Conservation (phyloP, 2,329 filamentous ascomycete genomes). For the Zymoseptoria pseudotritici region DNA sequence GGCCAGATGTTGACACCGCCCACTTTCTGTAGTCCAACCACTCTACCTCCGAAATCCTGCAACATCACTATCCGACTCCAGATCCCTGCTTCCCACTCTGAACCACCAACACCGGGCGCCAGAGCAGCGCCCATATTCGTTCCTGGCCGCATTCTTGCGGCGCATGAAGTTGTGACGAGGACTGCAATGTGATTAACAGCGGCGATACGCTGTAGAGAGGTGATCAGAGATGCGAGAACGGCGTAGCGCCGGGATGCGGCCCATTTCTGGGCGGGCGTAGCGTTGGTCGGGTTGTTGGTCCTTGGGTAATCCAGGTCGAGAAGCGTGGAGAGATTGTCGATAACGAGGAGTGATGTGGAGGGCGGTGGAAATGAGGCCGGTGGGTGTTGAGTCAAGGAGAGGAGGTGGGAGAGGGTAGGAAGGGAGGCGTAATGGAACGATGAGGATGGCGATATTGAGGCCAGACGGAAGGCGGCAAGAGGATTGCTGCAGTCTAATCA, state of each 20-base stretch:
- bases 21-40: slow-evolving; percentile 39
- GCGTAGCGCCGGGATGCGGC: slow-evolving; percentile 45
- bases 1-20: slow-evolving; percentile 31
- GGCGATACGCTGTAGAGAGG: slow-evolving; percentile 61
- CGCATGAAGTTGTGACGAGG: slow-evolving; percentile 69
- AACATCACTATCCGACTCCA: slow-evolving; percentile 69
- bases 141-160: slow-evolving; percentile 63
- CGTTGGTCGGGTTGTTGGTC: slow-evolving; percentile 19
- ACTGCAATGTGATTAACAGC: slow-evolving; percentile 65
- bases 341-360: slow-evolving; percentile 60
- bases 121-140: slow-evolving; percentile 56
- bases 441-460: neutral
- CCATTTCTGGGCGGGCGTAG: slow-evolving; percentile 41
- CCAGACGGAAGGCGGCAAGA: neutral
- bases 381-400: slow-evolving; percentile 67
- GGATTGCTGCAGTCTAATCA: neutral
- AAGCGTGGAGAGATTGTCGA: slow-evolving; percentile 71
- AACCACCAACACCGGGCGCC: slow-evolving; percentile 65
- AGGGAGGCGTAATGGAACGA: slow-evolving; percentile 58
- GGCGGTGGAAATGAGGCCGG: slow-evolving; percentile 54
- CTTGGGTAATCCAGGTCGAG: slow-evolving; percentile 72
- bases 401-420: slow-evolving; percentile 54
- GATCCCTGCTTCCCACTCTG: slow-evolving; percentile 73
- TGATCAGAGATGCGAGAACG: slow-evolving; percentile 59
- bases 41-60: slow-evolving; percentile 54